These are phyloP conservation scores for Phytopythium cucurbitacearum DNA, from an alignment of 352 stramenopile species.

Conservation along the genomic window DNA sequence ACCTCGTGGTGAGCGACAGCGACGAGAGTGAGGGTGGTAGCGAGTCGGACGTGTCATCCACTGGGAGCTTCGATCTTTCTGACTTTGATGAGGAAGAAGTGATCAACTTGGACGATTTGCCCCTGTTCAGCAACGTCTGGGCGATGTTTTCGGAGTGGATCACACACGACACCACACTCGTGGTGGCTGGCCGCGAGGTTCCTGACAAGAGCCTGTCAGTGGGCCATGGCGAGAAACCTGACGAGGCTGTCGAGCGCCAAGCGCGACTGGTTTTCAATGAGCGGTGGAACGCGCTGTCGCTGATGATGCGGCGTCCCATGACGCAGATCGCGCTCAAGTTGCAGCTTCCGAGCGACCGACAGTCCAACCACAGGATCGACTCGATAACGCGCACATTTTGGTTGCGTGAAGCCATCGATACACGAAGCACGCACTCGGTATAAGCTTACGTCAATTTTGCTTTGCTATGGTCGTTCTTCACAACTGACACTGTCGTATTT, in stretches of 20 bases:
- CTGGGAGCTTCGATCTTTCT: conserved; percentile 51
- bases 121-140: conserved; percentile 72
- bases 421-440: conserved; percentile 57
- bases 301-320: conserved; percentile 54
- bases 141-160: conserved; percentile 64
- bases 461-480: not conserved
- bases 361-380: conserved; percentile 52
- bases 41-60: conserved; percentile 42
- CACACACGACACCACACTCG: conserved; percentile 61
- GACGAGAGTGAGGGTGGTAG: conserved; percentile 58
- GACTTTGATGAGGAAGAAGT: conserved; percentile 73
- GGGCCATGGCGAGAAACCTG: conserved; percentile 24
- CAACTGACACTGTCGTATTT: conserved; percentile 3
- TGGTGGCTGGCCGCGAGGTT: conserved; percentile 37
- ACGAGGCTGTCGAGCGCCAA: conserved; percentile 29
- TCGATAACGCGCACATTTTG: conserved; percentile 49
- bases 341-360: conserved; percentile 44
- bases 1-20: conserved; percentile 66
- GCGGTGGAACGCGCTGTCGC: conserved; percentile 60
- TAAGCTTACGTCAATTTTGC: not conserved
- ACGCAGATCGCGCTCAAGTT: conserved; percentile 47
- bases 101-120: conserved; percentile 61
- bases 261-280: conserved; percentile 51
- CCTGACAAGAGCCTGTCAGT: conserved; percentile 12
- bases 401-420: conserved; percentile 64